Conservation (phyloP, 768 basidiomycete genomes). For the Termitomyces sp. region DNA sequence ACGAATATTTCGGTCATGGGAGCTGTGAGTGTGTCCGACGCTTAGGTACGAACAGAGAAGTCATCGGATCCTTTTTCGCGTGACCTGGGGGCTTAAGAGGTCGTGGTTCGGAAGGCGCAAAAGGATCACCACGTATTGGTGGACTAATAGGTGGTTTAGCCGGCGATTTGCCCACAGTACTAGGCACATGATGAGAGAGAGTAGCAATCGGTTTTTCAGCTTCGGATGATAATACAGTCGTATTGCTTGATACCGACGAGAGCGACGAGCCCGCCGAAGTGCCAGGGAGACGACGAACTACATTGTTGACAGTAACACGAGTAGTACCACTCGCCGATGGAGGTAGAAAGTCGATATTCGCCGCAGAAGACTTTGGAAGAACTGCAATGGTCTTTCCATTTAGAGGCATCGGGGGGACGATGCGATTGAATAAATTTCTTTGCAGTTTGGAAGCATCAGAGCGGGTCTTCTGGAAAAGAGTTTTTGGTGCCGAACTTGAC, state of each 20-base stretch:
- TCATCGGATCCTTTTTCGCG: slow-evolving; percentile 61
- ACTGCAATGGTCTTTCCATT: slow-evolving; percentile 39
- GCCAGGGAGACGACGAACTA: slow-evolving; percentile 33
- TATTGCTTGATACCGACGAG: neutral
- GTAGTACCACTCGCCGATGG: slow-evolving; percentile 25
- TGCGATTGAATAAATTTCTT: slow-evolving; percentile 52
- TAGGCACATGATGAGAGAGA: slow-evolving; percentile 11
- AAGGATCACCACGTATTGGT: slow-evolving; percentile 8
- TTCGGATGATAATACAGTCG: slow-evolving; percentile 11
- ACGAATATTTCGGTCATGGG: slow-evolving; percentile 25
- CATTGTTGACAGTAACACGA: slow-evolving; percentile 50
- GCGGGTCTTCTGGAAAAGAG: slow-evolving; percentile 74
- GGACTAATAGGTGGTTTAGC: slow-evolving; percentile 5
- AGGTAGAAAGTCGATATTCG: slow-evolving; percentile 28
- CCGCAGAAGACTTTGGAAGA: slow-evolving; percentile 29
- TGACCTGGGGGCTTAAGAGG: slow-evolving; percentile 31
- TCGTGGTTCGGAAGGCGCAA: slow-evolving; percentile 21
- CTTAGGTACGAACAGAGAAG: slow-evolving; percentile 67
- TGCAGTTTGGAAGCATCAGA: slow-evolving; percentile 65
- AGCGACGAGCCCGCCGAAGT: slow-evolving; percentile 10
- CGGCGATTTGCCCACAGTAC: slow-evolving; percentile 4
- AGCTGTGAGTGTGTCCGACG: slow-evolving; percentile 59
- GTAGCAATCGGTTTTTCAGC: slow-evolving; percentile 10
- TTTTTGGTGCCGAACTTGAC: slow-evolving; percentile 44
- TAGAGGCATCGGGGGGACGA: slow-evolving; percentile 48